Base-by-base conservation (phyloP, 352 stramenopile species). In the Phytophthora meadii region DNA sequence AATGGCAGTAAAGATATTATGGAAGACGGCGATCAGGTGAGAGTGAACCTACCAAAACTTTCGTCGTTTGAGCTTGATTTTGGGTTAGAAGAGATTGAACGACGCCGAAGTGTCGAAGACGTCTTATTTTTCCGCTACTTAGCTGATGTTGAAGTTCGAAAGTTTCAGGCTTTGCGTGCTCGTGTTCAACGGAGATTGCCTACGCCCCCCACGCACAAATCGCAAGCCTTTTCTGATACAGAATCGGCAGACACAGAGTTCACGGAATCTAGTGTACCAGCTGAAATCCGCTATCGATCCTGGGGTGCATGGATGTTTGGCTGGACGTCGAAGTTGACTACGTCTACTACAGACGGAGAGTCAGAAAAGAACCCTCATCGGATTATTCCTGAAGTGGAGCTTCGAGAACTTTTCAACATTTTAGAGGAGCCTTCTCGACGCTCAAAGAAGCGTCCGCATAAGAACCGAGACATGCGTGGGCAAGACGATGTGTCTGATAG, bases 251-350 rank as follows among this genome's bases (percentile, higher is more conserved):
- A 93, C 61, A 93, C 87, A 3, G 84, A 93, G 41, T 60, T 76
- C 7, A 89, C 87, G 0, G 87, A 91, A 36, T 85, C 79, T 3
- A 93, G 72, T 65, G 52, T 88, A 5, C 84, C 84, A n/a, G 86
- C 73, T 2, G 87, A 95, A 62, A 67, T 90, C 34, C 80, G 81
- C 7, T 95, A 92, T 70, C 72, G 81, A 47, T 90, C 83, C 5
- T 95, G 87, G 87, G 87, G 87, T 45, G 80, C 85, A 39, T 95
- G 87, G 87, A 89, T 95, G 74, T 95, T 95, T 76, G 83, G 82
- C 0, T 95, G 87, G 87, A 93, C 87, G 24, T 93, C 83, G 14
- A 85, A 86, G 28, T 70, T 95, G 44, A 71, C 77, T 30, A 54
- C 68, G n/a, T 56, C 77, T 54, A 54, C 68, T 22, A 63, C 75